These are phyloP conservation scores for Anthracocystis setariae DNA, from an alignment of 1,284 basidiomycete genomes.

Conservation along the genomic window DNA sequence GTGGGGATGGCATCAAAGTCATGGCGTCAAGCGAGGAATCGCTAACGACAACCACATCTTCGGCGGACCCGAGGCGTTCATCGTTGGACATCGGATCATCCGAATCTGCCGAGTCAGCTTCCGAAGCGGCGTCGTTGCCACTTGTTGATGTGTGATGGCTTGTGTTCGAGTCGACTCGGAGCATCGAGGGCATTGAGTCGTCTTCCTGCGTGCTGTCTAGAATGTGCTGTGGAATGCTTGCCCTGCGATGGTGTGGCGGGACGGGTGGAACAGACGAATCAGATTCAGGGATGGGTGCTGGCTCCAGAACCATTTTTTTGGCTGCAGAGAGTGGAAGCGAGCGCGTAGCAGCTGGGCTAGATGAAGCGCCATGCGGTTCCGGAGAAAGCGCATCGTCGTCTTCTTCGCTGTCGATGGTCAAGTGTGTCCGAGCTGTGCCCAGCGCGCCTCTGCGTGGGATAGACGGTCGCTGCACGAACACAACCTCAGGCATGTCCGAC, in stretches of 20 bases:
- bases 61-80: not conserved
- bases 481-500: conserved; percentile 1
- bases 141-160: not conserved
- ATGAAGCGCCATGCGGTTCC: conserved; percentile 8
- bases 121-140: not conserved
- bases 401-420: conserved; percentile 28
- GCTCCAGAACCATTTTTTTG: conserved; percentile 14
- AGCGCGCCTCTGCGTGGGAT: conserved; percentile 21
- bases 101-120: not conserved
- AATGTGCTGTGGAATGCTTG: conserved; percentile 5
- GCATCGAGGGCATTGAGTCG: conserved; percentile 11
- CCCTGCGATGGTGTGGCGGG: conserved; percentile 8
- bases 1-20: not conserved
- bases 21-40: too few relatives aligned
- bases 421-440: conserved; percentile 5
- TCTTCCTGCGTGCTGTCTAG: conserved; percentile 23
- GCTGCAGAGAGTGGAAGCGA: conserved; percentile 13
- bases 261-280: conserved; percentile 10
- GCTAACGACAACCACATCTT: conserved; percentile 9
- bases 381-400: conserved; percentile 1
- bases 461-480: conserved; percentile 6
- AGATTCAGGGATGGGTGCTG: not conserved
- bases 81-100: not conserved
- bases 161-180: not conserved
- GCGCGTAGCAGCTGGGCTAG: conserved; percentile 5